Base-by-base conservation (phyloP, 148 eudicot genomes). In the Rhododendron ovatum region DNA sequence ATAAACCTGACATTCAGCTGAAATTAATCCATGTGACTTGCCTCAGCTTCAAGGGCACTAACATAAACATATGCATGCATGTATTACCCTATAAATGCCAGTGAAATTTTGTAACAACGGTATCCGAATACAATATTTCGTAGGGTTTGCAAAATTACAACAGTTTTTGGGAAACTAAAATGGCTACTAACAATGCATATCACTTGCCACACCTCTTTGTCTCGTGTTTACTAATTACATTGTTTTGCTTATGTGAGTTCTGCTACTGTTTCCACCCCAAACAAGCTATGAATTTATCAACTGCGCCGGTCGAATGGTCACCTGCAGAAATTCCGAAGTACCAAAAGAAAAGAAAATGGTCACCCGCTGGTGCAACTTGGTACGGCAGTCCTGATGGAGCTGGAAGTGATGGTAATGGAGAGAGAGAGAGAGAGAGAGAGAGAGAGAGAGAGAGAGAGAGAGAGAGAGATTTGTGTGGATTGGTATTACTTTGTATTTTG, bases 311-410 rank as follows among this genome's bases (percentile, higher is more conserved):
- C 51, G 88, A 86, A 71, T 91, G 93, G 93, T 75, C 84, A 3
- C 3, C 41, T 39, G 41, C 41, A 39, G 41, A 39, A 39, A 39
- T 39, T 39, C 41, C 41, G 41, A 39, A 37, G 39, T 37, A 37
- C 39, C 39, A 37, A 37, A 37, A 37, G 39, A 37, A 37, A 37
- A 37, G 39, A 37, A 37, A 86, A 71, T 91, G 93, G 93, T 75
- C 84, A 1, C 3, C 85, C 3, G 93, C 91, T 22, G 89, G 83
- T 50, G 91, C 91, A 8, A 91, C 92, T 7, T 89, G 92, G 92
- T 89, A 91, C 13, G 91, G 91, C 59, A 86, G 88, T 86, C 88
- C 91, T 8, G 41, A 85, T 26, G 91, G 93, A 15, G 90, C 90
- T 17, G 93, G 93, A 87, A 91, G 91, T 26, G 88, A 81, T 82